These are phyloP conservation scores for Candida mesenterica DNA, from an alignment of 1,139 yeast species.

Conservation along the genomic window DNA sequence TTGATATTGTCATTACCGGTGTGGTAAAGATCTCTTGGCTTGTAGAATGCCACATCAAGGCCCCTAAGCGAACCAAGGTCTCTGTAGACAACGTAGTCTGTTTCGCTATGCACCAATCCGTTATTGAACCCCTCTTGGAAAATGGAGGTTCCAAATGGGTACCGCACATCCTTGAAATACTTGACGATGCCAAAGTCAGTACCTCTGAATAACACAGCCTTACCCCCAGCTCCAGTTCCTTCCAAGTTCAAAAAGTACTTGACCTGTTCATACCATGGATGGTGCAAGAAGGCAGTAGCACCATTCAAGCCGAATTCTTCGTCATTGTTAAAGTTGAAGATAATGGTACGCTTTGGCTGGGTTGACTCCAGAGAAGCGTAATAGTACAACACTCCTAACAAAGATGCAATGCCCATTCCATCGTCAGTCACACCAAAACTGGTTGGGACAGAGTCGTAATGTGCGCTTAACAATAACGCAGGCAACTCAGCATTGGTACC, in stretches of 20 bases:
- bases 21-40: slow-evolving; percentile 82
- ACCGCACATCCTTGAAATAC: slow-evolving; percentile 47
- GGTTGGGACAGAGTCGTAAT: slow-evolving; percentile 87
- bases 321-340: slow-evolving; percentile 84
- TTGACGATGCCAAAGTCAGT: slow-evolving; percentile 70
- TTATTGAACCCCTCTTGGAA: slow-evolving; percentile 81
- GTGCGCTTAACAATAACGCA: slow-evolving; percentile 77
- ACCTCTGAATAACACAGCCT: slow-evolving; percentile 79
- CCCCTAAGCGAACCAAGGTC: slow-evolving; percentile 70
- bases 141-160: slow-evolving; percentile 76
- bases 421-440: slow-evolving; percentile 90
- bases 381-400: slow-evolving; percentile 66
- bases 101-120: slow-evolving; percentile 73
- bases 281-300: slow-evolving; percentile 70
- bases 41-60: slow-evolving; percentile 61
- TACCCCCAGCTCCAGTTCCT: slow-evolving; percentile 96
- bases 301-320: slow-evolving; percentile 91
- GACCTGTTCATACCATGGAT: slow-evolving; percentile 69
- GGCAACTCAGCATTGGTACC: slow-evolving; percentile 59
- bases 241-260: slow-evolving; percentile 77
- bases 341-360: slow-evolving; percentile 67
- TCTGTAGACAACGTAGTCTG: slow-evolving; percentile 76
- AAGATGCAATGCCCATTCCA: slow-evolving; percentile 86
- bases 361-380: slow-evolving; percentile 36
- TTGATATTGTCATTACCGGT: slow-evolving; percentile 70